Conservation (phyloP, 1,139 yeast species). For the Casaregolazyma lundiana region DNA sequence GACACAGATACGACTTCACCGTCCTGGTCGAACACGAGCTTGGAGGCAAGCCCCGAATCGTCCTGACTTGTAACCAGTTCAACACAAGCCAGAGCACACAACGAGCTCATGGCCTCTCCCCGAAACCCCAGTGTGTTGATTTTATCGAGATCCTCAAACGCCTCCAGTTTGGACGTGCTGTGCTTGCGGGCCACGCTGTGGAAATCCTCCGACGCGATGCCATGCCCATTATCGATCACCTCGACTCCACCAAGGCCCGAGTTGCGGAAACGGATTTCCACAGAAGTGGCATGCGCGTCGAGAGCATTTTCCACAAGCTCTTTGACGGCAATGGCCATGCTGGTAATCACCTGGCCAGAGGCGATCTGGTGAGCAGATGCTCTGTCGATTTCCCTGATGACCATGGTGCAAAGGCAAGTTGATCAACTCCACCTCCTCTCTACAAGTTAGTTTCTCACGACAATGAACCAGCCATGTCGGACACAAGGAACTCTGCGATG, state of each 20-base stretch:
- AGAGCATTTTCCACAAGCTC: conserved; percentile 83
- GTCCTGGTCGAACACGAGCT: conserved; percentile 46
- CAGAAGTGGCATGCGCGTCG: conserved; percentile 65
- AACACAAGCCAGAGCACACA: conserved; percentile 39
- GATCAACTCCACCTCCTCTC: neutral
- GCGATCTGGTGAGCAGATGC: conserved; percentile 68
- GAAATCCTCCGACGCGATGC: conserved; percentile 59
- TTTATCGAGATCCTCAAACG: conserved; percentile 50
- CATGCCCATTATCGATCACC: conserved; percentile 73
- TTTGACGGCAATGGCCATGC: conserved; percentile 69
- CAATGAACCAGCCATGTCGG: neutral
- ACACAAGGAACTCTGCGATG: neutral
- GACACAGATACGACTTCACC: conserved; percentile 47
- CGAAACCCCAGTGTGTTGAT: conserved; percentile 40
- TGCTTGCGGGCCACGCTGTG: conserved; percentile 62
- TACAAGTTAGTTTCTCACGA: neutral
- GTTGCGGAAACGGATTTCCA: conserved; percentile 63
- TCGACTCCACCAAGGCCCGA: conserved; percentile 74
- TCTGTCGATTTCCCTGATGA: conserved; percentile 37
- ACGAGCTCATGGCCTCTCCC: conserved; percentile 34
- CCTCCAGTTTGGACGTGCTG: conserved; percentile 69
- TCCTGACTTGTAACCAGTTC: conserved; percentile 50
- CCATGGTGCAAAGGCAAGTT: no score
- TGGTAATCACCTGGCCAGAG: conserved; percentile 89
- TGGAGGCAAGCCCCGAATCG: conserved; percentile 54